phyloP scores from a whole-genome alignment of 768 basidiomycete species.

The Paxillus rubicundulus region DNA sequence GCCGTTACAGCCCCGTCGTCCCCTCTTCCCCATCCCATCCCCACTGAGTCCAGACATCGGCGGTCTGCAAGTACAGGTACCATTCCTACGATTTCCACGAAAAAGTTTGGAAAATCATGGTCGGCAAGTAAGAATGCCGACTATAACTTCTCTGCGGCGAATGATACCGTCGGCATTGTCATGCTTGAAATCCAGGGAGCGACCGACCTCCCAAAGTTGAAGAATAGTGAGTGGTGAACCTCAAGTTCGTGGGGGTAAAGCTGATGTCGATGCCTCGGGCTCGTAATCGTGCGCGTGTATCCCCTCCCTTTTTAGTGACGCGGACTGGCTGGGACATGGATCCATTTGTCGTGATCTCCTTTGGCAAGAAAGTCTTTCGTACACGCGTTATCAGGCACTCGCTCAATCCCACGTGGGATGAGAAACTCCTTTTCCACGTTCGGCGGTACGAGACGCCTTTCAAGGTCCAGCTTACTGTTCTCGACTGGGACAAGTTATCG shows the following conservation, averaged over 20 bases:
- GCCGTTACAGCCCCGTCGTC: constrained; percentile 6
- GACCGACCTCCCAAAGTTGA: constrained; percentile 77
- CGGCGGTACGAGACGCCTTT: constrained; percentile 79
- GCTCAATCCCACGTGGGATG: constrained; percentile 88
- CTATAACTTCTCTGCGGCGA: constrained; percentile 62
- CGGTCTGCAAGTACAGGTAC: constrained; percentile 33
- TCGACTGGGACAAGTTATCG: constrained; percentile 95
- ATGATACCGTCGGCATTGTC: constrained; percentile 92
- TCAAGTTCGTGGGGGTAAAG: background rate
- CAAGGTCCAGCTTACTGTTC: constrained; percentile 75
- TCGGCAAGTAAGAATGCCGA: constrained; percentile 35
- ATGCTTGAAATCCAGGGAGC: constrained; percentile 90
- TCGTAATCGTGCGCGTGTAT: background rate
- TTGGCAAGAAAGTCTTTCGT: constrained; percentile 95
- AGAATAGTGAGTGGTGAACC: constrained; percentile 65
- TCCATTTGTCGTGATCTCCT: constrained; percentile 93
- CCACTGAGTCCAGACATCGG: constrained; percentile 24
- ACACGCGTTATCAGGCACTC: constrained; percentile 86
- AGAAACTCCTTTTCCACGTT: constrained; percentile 94
- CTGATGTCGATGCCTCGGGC: background rate
- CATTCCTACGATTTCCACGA: constrained; percentile 23
- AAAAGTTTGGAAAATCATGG: constrained; percentile 42
- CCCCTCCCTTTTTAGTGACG: constrained; percentile 51
- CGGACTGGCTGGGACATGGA: constrained; percentile 95
- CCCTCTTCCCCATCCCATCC: constrained; percentile 23